Evolutionary conservation across 73 alveolate genomes (phyloP), one percentile per base, ranked within the genome.

Genomic region (Symbiodinium pilosum): DNA sequence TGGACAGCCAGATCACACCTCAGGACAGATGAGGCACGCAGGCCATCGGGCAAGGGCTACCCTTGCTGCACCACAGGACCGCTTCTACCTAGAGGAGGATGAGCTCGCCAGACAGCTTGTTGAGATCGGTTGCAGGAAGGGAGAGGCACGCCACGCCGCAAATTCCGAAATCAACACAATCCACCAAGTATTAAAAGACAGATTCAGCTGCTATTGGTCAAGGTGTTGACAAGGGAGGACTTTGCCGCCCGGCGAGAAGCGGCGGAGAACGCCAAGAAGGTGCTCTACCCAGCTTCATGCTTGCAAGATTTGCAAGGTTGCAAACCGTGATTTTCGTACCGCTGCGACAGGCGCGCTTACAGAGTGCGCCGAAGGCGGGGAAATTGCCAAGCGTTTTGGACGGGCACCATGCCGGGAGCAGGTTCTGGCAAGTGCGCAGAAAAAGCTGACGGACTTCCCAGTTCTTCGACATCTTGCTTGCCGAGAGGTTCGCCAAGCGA

Each of bases 101-200:
- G 99, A 99, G 99, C 99, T 99, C 94, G 99, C 99, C n/a, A 97
- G 99, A 69, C 99, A 99, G 99, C 99, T 99, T 86, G 99, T 99
- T 52, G 99, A 99, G 96, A 99, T 99, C n/a, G 99, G 99, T 20
- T 99, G 99, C 99, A 99, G 99, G 32, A 99, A 99, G 94, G 99
- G 99, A 39, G 99, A 99, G 96, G 96, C 88, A 3, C 18, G 32
- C 44, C 6, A 26, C 5, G 5, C n/a, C n/a, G n/a, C n/a, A n/a
- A n/a, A n/a, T n/a, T n/a, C n/a, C n/a, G n/a, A n/a, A n/a, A n/a
- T n/a, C n/a, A n/a, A n/a, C n/a, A n/a, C n/a, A n/a, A n/a, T n/a
- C n/a, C n/a, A n/a, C n/a, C n/a, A n/a, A n/a, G n/a, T n/a, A n/a
- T 69, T 69, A 7, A 39, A 18, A 21, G 84, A 69, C 11, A 38